Base-by-base conservation (phyloP, 495 filamentous ascomycete species). In the Durotheca rogersii region DNA sequence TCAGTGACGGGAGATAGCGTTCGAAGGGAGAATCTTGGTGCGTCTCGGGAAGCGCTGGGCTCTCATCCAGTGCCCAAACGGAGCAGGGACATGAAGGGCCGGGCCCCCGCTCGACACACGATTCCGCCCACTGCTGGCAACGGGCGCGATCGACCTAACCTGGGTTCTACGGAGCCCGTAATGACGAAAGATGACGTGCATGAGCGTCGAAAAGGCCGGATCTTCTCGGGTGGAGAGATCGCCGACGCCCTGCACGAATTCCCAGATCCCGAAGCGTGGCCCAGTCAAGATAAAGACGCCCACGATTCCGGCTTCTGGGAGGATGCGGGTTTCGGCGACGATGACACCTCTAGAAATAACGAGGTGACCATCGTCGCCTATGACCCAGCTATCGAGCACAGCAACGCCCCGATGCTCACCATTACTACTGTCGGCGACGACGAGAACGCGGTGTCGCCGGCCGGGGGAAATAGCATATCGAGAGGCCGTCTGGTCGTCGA, bases 241-340 rank as follows among this genome's bases (percentile, higher is more conserved):
- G 20, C 41, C 0, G 36, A 6, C 12, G 19, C 31, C 2, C 32
- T 53, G 1, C 41, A 46, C 9, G 56, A 53, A 16, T 59, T 59
- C 20, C 56, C 56, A 0, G 36, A 53, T 20, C 56, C 56, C 4
- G 56, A 53, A 2, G 31, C 1, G 12, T 59, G 35, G 42, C 0
- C 16, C 35, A 18, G 10, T 7, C 37, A 40, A 7, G n/a, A 10
- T 10, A 50, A 33, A 15, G 10, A 17, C 11, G 21, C 30, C 19
- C 30, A 41, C 3, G 38, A 42, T 0, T 40, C 51, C 10, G 43
- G 33, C 11, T 23, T 23, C 11, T 59, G 56, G 56, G 56, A 53
- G 32, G 56, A 59, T 17, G 49, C 56, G 1, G 56, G 56, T 3
- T 46, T 59, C 23, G 45, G 46, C 11, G 34, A 37, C n/a, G 35